phyloP scores from a whole-genome alignment of 1,139 yeast species.

The Candida sojae region DNA sequence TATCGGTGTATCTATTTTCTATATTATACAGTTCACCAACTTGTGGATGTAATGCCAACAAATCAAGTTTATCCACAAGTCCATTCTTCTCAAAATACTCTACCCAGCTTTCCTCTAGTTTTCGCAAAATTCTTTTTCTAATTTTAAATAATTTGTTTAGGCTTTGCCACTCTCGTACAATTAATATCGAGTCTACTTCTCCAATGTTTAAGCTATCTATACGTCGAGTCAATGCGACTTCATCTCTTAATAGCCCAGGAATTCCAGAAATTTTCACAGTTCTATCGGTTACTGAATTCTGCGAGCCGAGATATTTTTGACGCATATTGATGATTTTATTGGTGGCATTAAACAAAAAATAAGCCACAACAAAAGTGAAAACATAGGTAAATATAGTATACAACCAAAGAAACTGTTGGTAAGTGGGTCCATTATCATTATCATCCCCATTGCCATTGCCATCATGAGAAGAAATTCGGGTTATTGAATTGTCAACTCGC shows the following conservation, averaged over 20 bases:
- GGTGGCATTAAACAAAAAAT: constrained; percentile 38
- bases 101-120: constrained; percentile 77
- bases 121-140: constrained; percentile 53
- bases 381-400: constrained; percentile 45
- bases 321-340: constrained; percentile 39
- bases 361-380: constrained; percentile 37
- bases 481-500: background rate
- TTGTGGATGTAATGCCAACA: constrained; percentile 29
- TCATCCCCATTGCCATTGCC: background rate
- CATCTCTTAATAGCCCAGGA: constrained; percentile 77
- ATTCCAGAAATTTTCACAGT: constrained; percentile 50
- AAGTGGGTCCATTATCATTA: constrained; percentile 7
- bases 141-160: constrained; percentile 65
- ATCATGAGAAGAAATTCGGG: background rate
- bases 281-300: constrained; percentile 47
- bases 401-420: constrained; percentile 36
- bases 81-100: constrained; percentile 55
- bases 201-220: constrained; percentile 81
- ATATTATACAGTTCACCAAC: constrained; percentile 26
- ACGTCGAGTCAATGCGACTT: constrained; percentile 65
- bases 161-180: constrained; percentile 84
- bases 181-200: constrained; percentile 69
- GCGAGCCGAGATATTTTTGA: constrained; percentile 44
- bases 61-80: constrained; percentile 30
- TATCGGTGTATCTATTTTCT: constrained; percentile 6